Base-by-base conservation (phyloP, 2,329 filamentous ascomycete species). In the Pestalotiopsis fici region DNA sequence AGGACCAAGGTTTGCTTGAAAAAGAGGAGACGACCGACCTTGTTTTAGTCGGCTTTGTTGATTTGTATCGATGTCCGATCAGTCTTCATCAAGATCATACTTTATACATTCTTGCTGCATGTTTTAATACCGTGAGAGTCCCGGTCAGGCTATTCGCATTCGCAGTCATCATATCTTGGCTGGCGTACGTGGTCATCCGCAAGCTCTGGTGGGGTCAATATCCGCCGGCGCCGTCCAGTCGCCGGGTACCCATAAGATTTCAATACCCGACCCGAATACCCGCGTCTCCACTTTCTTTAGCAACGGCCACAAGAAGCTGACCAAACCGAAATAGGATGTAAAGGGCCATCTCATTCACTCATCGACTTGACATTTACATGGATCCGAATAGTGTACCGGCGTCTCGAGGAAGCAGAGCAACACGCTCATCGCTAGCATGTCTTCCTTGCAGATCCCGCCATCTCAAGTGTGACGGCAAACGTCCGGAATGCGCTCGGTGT, bases 391-490 rank as follows among this genome's bases (percentile, higher is more conserved):
- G 9, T 37, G n/a, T 23, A n/a, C 12, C 59, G 31, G 27, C 31
- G 15, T 23, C 18, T 13, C 25, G 27, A 66, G 9, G n/a, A 39
- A n/a, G 65, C 59, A 18, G 55, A 55, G 64, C 12, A n/a, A 66
- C 73, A 13, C 73, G 74, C 50, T 79, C 77, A 0, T 76, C 78
- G 2, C 70, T 83, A 64, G 86, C 86, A 15, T 88, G 85, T 72
- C 81, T 86, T 11, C 81, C 82, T 31, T 87, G 86, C 67, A 81
- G 85, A 23, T 82, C 78, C 25, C 78, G 83, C 39, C 86, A 87
- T 73, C 74, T 87, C 43, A 86, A 86, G 71, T 88, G 86, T 72
- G 84, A 87, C 71, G 85, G 82, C 13, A 80, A 80, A 35, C 79
- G 81, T 18, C 83, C 85, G 4, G 80, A 78, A 60, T 86, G 85